These are phyloP conservation scores for Ceratocystis papillata DNA, from an alignment of 2,329 filamentous ascomycete species.

Conservation along the genomic window DNA sequence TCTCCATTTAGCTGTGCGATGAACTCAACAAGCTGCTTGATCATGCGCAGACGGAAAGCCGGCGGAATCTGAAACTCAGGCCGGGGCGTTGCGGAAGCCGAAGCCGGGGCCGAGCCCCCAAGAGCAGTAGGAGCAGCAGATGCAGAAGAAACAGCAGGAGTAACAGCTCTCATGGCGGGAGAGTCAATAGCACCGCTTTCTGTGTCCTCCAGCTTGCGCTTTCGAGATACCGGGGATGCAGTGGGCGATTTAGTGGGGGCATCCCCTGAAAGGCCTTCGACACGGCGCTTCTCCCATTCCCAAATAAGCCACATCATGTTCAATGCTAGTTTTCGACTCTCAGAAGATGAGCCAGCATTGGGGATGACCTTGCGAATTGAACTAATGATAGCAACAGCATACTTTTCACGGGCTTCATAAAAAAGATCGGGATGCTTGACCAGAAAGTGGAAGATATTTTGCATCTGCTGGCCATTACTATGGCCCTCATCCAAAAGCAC, in stretches of 20 bases:
- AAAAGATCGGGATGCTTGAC: conserved; percentile 87
- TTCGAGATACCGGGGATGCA: conserved; percentile 59
- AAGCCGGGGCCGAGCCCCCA: neutral
- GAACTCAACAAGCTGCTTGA: conserved; percentile 93
- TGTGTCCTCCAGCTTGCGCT: conserved; percentile 64
- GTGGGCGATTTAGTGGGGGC: neutral
- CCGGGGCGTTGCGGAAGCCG: conserved; percentile 29
- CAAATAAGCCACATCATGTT: conserved; percentile 86
- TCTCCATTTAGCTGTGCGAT: conserved; percentile 74
- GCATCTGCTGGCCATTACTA: conserved; percentile 80
- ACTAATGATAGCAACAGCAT: conserved; percentile 76
- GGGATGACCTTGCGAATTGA: conserved; percentile 80
- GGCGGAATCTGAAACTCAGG: conserved; percentile 58
- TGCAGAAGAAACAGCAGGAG: neutral
- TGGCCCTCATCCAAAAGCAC: conserved; percentile 90
- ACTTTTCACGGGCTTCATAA: conserved; percentile 87
- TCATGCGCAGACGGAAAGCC: conserved; percentile 62
- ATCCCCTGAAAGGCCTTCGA: conserved; percentile 44
- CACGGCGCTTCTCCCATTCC: conserved; percentile 80
- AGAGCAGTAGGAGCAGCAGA: neutral
- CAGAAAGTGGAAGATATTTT: conserved; percentile 93
- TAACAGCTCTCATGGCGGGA: neutral
- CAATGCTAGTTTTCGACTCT: conserved; percentile 82
- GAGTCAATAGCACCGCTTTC: conserved; percentile 19
- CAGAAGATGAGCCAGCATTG: conserved; percentile 72